Conservation (phyloP, 2,329 filamentous ascomycete genomes). For the Nigrospora osmanthi region DNA sequence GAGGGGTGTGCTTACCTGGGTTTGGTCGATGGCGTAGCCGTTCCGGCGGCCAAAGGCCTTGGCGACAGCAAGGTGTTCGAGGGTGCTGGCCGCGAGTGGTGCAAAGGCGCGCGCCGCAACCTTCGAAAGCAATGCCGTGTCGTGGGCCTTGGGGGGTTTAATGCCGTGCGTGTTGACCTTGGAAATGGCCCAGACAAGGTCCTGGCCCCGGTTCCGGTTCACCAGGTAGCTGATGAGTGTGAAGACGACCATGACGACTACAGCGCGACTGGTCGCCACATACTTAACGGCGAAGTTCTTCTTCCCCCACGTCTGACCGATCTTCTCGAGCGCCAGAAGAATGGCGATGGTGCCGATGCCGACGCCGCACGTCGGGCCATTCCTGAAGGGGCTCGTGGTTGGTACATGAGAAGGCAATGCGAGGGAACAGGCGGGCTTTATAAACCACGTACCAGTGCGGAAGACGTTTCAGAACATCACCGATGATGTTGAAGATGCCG, state of each 20-base stretch:
- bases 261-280: slow-evolving; percentile 51
- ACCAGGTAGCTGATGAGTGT: slow-evolving; percentile 56
- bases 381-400: slow-evolving; percentile 16
- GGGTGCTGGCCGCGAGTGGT: slow-evolving; percentile 26
- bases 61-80: slow-evolving; percentile 59
- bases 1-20: slow-evolving; percentile 11
- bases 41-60: slow-evolving; percentile 56
- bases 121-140: slow-evolving; percentile 38
- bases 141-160: slow-evolving; percentile 38
- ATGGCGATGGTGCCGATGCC: slow-evolving; percentile 50
- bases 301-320: slow-evolving; percentile 51
- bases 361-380: slow-evolving; percentile 50
- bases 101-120: slow-evolving; percentile 48
- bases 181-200: slow-evolving; percentile 49
- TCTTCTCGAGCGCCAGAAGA: slow-evolving; percentile 46
- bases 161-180: slow-evolving; percentile 50
- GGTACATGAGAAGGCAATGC: not conserved
- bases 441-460: slow-evolving; percentile 27
- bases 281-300: slow-evolving; percentile 51
- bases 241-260: slow-evolving; percentile 52
- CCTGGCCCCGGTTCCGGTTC: slow-evolving; percentile 41
- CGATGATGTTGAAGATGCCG: slow-evolving; percentile 48
- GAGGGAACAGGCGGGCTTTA: too few relatives aligned
- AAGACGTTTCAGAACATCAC: slow-evolving; percentile 48
- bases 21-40: slow-evolving; percentile 55